Evolutionary conservation across 2,329 filamentous ascomycete genomes (phyloP), one percentile per base, ranked within the genome.

Genomic region (Talaromyces sp.): DNA sequence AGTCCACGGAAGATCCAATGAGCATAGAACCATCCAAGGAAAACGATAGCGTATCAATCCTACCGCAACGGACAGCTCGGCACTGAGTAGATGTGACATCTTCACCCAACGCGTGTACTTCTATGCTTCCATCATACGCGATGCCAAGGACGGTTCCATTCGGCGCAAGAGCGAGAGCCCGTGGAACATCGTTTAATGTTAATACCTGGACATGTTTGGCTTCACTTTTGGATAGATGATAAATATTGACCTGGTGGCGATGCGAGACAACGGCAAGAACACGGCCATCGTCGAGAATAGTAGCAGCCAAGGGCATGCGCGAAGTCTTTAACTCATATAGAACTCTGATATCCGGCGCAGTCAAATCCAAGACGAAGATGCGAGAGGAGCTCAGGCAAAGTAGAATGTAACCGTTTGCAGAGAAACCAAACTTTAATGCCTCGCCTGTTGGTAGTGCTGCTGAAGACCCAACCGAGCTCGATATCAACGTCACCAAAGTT

Each of bases 81-180:
- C 87, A 81, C 64, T 91, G 87, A 0, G 84, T 88, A 11, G 82
- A 73, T 28, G 87, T 67, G 25, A 84, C 84, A 55, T 80, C 82
- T 2, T 86, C 78, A 50, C 83, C 84, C 39, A 96, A 77, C 5
- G 90, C 89, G 28, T 89, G 86, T 0, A 96, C 89, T 71, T 96
- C 91, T 62, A 96, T 92, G n/a, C 89, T 89, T 57, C 89, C 89
- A 67, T 91, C 86, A 71, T 92, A 95, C 7, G 91, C 91, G 15
- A 90, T 88, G 22, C 91, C 91, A 46, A 96, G 75, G 13, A 96
- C 89, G 43, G 87, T 85, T 22, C 89, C 90, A 62, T 88, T 89
- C 1, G 91, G 89, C 0, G 91, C 93, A 31, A 96, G 76, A 15
- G 89, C 86, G 63, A 96, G 88, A 13, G 89, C 85, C 56, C 86